Evolutionary conservation across 352 stramenopile species (phyloP).

Genomic region (Saprolegnia parasitica): DNA sequence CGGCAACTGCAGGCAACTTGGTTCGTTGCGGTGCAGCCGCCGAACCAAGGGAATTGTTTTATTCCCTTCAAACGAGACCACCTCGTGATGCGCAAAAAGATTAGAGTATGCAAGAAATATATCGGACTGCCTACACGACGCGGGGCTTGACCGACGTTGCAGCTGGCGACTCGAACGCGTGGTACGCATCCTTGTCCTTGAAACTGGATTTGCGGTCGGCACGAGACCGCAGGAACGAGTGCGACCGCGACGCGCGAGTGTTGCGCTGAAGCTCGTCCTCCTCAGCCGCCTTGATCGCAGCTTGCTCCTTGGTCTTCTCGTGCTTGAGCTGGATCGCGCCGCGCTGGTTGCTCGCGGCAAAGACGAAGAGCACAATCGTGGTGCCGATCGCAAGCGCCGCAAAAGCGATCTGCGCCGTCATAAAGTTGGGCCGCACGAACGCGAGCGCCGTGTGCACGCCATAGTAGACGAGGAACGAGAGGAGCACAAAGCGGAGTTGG

Average conservation of each 20-base stretch:
- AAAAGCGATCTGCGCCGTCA: constrained; percentile 69
- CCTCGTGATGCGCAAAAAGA: no score
- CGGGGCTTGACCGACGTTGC: constrained; percentile 14
- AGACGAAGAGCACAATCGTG: constrained; percentile 69
- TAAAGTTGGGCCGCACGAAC: constrained; percentile 62
- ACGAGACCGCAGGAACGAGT: constrained; percentile 74
- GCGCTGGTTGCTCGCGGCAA: constrained; percentile 74
- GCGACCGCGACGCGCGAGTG: constrained; percentile 57
- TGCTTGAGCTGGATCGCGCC: constrained; percentile 82
- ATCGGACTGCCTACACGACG: neutral
- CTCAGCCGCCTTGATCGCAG: constrained; percentile 39
- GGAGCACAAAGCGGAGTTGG: constrained; percentile 52
- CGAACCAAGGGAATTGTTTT: no score
- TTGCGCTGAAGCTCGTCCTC: constrained; percentile 43
- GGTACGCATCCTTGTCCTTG: constrained; percentile 56
- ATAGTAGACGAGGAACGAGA: constrained; percentile 79
- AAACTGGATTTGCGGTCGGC: constrained; percentile 56
- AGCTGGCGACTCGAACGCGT: constrained; percentile 74
- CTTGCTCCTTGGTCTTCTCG: constrained; percentile 72
- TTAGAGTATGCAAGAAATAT: no score
- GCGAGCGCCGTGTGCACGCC: constrained; percentile 60
- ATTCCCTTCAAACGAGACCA: no score
- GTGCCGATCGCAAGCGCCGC: constrained; percentile 58
- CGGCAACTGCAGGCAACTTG: no score
- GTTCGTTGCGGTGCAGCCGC: no score